phyloP scores from a whole-genome alignment of 495 filamentous ascomycete species.

The Neohortaea acidophila region DNA sequence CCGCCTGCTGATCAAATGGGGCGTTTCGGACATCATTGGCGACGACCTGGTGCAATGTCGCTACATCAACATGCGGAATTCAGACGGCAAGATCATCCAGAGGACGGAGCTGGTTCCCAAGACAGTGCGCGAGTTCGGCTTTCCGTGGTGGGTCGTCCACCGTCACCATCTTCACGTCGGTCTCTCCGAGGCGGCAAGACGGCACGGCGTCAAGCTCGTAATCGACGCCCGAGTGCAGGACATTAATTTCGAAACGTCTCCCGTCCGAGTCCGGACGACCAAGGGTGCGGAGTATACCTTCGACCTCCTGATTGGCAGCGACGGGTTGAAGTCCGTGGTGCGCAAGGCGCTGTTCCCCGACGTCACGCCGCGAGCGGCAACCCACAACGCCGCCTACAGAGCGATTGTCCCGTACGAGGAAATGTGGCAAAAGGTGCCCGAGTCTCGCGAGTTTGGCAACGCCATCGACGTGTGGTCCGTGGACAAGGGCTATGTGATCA shows the following conservation, averaged over 20 bases:
- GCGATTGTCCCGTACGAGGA: conserved; percentile 24
- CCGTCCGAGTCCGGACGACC: conserved; percentile 21
- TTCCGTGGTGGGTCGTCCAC: background rate
- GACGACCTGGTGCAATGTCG: background rate
- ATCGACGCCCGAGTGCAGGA: conserved; percentile 21
- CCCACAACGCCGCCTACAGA: conserved; percentile 26
- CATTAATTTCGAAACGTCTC: conserved; percentile 16
- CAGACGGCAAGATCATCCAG: background rate
- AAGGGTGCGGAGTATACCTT: conserved; percentile 22
- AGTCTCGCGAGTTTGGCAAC: conserved; percentile 24
- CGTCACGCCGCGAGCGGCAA: conserved; percentile 22
- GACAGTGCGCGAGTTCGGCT: background rate
- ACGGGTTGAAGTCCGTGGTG: conserved; percentile 26
- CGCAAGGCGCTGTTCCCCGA: conserved; percentile 22
- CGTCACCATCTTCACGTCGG: conserved; percentile 24
- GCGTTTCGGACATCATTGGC: conserved; percentile 7
- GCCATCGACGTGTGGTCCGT: conserved; percentile 31
- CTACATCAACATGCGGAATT: background rate
- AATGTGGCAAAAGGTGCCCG: conserved; percentile 23
- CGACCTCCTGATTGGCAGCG: conserved; percentile 27
- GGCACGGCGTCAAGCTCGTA: conserved; percentile 19
- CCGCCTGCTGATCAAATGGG: conserved; percentile 22
- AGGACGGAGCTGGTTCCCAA: background rate
- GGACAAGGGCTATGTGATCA: conserved; percentile 31
- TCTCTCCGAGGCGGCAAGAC: conserved; percentile 20